phyloP scores from a whole-genome alignment of 352 stramenopile genomes.

The Pilasporangium apinafurcum region DNA sequence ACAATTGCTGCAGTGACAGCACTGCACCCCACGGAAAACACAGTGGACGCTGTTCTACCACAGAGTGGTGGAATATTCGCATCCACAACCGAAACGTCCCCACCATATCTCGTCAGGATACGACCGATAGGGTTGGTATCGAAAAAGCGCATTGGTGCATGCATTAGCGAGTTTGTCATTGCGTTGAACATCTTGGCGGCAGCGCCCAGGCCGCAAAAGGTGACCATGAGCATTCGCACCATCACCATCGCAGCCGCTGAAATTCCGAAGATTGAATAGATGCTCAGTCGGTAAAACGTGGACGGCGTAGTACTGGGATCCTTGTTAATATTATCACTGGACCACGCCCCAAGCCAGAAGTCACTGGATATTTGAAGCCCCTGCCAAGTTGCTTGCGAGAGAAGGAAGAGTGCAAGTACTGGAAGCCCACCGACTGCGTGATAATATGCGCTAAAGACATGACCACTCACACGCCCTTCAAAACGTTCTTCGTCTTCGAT shows the following conservation, averaged over 20 bases:
- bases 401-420: constrained; percentile 3
- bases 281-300: constrained; percentile 1
- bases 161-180: constrained; percentile 17
- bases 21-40: constrained; percentile 68
- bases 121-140: constrained; percentile 28
- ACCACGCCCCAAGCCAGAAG: constrained; percentile 48
- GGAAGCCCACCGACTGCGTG: constrained; percentile 12
- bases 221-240: constrained; percentile 28
- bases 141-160: constrained; percentile 42
- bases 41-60: constrained; percentile 37
- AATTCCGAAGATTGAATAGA: constrained; percentile 7
- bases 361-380: constrained; percentile 45
- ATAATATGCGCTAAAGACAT: constrained; percentile 17
- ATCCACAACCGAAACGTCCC: constrained; percentile 8
- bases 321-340: neutral
- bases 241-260: constrained; percentile 6
- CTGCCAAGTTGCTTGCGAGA: constrained; percentile 52
- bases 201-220: constrained; percentile 17
- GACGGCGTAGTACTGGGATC: neutral
- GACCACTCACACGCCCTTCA: constrained; percentile 17
- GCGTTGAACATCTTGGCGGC: constrained; percentile 14
- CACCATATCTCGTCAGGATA: constrained; percentile 21
- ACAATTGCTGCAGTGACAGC: constrained; percentile 76
- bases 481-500: constrained; percentile 17
- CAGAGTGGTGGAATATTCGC: neutral